Evolutionary conservation across 495 filamentous ascomycete genomes (phyloP), one percentile per base, ranked within the genome.

Genomic region (Margaritispora aquatica): DNA sequence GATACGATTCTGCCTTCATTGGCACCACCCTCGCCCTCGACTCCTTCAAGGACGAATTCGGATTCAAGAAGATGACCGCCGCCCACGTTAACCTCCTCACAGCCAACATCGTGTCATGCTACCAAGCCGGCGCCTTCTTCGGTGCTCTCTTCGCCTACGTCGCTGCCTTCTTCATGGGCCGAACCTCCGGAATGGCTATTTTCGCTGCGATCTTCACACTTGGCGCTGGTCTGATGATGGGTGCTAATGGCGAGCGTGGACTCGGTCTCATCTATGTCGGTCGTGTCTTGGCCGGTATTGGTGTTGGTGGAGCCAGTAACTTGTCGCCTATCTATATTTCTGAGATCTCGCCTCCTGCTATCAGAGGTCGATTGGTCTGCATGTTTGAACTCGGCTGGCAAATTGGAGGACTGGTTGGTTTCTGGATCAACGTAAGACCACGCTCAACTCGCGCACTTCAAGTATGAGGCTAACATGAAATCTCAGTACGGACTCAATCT

Each of bases 331-430:
- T 84, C 64, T 82, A 84, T 66, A 84, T 84, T 61, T 74, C 76
- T 17, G 80, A 83, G 64, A 69, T 82, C n/a, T 66, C 79, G 1
- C 80, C 79, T 0, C 80, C 80, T 0, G 77, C 80, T 11, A 71
- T 84, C 57, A 69, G 80, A 36, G 80, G 80, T 13, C 70, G 77
- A 24, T 72, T 83, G 9, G 79, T 81, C 56, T 85, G 86, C 65
- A 76, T 89, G 36, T 90, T 87, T 65, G 86, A 89, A 70, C 71
- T 88, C 31, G 84, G 85, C 13, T 88, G 85, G 82, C 87, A 89
- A 69, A 77, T 86, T 63, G 86, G 86, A 54, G 86, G 86, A 13
- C 71, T 90, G 22, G 79, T 87, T 19, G 87, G 87, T 8, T 89
- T 88, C 64, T 88, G 83, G 83, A 86, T 88, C 64, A 87, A 86